phyloP scores from a whole-genome alignment of 192 early-diverging fungal genomes.

The Entomortierella chlamydospora region DNA sequence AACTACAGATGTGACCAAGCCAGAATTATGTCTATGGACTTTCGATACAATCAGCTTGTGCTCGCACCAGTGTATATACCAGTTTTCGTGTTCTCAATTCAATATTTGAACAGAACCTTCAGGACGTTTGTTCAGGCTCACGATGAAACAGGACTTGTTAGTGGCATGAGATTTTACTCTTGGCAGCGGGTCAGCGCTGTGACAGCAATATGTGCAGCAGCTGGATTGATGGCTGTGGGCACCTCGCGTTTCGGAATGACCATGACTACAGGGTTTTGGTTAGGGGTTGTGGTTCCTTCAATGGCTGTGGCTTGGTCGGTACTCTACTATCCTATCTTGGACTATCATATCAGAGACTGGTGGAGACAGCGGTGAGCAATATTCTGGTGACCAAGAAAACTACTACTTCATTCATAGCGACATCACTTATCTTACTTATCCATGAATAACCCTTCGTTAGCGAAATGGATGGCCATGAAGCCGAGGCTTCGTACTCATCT shows the following conservation, averaged over 20 bases:
- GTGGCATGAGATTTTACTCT: constrained; percentile 60
- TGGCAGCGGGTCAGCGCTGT: constrained; percentile 60
- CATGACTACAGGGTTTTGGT: constrained; percentile 49
- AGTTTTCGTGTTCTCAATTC: constrained; percentile 59
- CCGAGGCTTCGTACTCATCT: constrained; percentile 45
- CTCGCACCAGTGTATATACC: constrained; percentile 66
- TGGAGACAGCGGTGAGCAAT: constrained; percentile 53
- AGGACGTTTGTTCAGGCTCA: constrained; percentile 67
- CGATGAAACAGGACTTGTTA: constrained; percentile 54
- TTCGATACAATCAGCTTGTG: constrained; percentile 50
- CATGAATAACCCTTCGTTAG: too few relatives aligned
- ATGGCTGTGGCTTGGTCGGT: constrained; percentile 56
- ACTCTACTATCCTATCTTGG: constrained; percentile 64
- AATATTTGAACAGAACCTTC: constrained; percentile 57
- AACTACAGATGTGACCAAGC: constrained; percentile 57
- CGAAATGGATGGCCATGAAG: constrained; percentile 53
- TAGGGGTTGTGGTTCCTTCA: constrained; percentile 59
- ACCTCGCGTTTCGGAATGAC: constrained; percentile 28
- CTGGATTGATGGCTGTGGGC: constrained; percentile 21
- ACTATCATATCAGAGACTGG: constrained; percentile 51
- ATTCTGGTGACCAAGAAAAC: too few relatives aligned
- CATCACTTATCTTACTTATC: too few relatives aligned
- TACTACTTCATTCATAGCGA: too few relatives aligned
- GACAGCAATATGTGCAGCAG: constrained; percentile 47
- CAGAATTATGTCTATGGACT: constrained; percentile 57